Evolutionary conservation across 257 asterid species (phyloP).

Genomic region (Solanum dulcamara): DNA sequence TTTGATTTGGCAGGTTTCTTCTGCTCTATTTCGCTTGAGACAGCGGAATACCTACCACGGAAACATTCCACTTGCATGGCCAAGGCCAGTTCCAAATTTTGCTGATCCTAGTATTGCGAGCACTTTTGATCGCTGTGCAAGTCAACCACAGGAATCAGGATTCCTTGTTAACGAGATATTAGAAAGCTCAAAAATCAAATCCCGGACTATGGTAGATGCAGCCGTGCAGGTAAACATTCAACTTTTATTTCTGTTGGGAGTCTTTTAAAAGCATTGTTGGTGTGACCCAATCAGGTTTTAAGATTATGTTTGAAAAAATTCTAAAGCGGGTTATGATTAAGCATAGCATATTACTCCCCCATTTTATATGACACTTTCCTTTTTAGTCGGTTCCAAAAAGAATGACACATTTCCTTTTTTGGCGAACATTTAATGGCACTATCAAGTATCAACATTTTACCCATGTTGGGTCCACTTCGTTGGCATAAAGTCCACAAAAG

Average conservation of each 20-base stretch:
- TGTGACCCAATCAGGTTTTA: not conserved
- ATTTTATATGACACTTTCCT: not conserved
- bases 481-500: not conserved
- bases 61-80: conserved; percentile 28
- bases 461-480: not conserved
- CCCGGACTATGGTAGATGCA: conserved; percentile 69
- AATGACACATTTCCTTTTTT: not conserved
- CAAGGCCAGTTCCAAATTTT: conserved; percentile 25
- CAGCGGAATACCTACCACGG: conserved; percentile 71
- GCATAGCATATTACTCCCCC: not conserved
- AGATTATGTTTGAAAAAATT: not conserved
- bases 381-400: not conserved
- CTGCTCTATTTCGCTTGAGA: conserved; percentile 57
- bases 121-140: conserved; percentile 30
- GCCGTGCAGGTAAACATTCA: conserved; percentile 62
- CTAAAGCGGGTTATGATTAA: not conserved
- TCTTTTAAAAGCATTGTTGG: not conserved
- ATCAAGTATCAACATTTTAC: not conserved
- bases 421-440: not conserved
- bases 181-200: conserved; percentile 70
- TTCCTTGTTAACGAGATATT: conserved; percentile 57
- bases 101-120: conserved; percentile 28
- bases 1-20: conserved; percentile 42
- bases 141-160: conserved; percentile 48
- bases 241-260: not conserved